Evolutionary conservation across 148 eudicot genomes (phyloP), one percentile per base, ranked within the genome.

Genomic region (Rhododendron griersonianum): DNA sequence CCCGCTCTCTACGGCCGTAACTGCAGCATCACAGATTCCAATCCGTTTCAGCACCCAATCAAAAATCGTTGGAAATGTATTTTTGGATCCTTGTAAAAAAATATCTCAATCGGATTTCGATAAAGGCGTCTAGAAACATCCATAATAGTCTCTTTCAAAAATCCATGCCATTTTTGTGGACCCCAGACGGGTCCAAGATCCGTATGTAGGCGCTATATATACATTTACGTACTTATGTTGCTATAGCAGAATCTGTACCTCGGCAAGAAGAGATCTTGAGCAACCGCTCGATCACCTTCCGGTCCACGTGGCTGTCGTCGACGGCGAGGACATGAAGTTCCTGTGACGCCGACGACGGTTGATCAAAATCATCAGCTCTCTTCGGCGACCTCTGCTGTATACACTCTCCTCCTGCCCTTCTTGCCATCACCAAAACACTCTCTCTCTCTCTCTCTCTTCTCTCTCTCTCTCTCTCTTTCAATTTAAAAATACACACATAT

Each of bases 291-390:
- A 93, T 93, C 61, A 93, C 91, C 84, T 91, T 93, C 51, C 95
- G 84, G 84, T 93, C 95, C 5, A 93, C 90, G 78, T 78, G 87
- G 82, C 94, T 93, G 77, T 93, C 95, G 81, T 93, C 95, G 3
- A 93, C 95, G 76, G 95, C 95, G 45, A 93, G 92, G 48, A 93
- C 95, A 87, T 92, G 94, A 41, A 93, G 85, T 82, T 91, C 92
- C 23, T 73, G 81, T 23, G 82, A 85, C 4, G 37, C 79, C 84
- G 19, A 53, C 18, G 30, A 41, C 59, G 73, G 73, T 67, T n/a
- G 35, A 86, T 61, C 30, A 1, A 1, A 15, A 33, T 5, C 23
- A 4, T 28, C 85, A 28, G 5, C 35, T 16, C 16, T 71, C 65
- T 19, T 74, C 59, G 35, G 35, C 81, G 18, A 81, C 45, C 48